Evolutionary conservation across 768 basidiomycete species (phyloP).

Genomic region (Amanita fuliginea): DNA sequence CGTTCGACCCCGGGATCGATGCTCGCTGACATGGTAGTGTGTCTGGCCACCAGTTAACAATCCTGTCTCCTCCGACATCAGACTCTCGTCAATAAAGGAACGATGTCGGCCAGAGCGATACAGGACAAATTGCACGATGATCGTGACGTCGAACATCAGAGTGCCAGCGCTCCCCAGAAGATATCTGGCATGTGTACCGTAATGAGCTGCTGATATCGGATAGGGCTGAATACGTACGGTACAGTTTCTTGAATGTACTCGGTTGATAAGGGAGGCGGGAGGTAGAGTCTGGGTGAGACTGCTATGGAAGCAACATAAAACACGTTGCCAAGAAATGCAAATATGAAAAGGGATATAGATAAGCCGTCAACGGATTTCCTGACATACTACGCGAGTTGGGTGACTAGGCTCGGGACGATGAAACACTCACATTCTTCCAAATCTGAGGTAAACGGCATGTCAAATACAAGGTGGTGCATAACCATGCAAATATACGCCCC

Average conservation of each 20-base stretch:
- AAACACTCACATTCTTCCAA: conserved; percentile 87
- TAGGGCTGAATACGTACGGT: conserved; percentile 59
- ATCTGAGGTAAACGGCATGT: conserved; percentile 95
- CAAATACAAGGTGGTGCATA: conserved; percentile 86
- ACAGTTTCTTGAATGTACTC: conserved; percentile 72
- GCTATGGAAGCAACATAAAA: conserved; percentile 91
- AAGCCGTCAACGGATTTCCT: conserved; percentile 93
- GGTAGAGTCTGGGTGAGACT: conserved; percentile 52
- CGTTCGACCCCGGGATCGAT: conserved; percentile 1
- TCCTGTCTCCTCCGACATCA: conserved; percentile 26
- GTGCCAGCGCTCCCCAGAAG: conserved; percentile 90
- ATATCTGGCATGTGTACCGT: conserved; percentile 38
- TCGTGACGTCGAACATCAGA: conserved; percentile 85
- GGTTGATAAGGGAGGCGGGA: conserved; percentile 47
- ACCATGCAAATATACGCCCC: conserved; percentile 90
- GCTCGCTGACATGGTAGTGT: neutral
- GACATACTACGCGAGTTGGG: conserved; percentile 43
- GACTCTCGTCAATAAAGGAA: neutral
- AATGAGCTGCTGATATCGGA: conserved; percentile 2
- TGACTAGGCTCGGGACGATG: neutral
- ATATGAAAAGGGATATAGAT: conserved; percentile 87
- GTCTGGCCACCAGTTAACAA: conserved; percentile 26
- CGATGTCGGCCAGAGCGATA: conserved; percentile 44
- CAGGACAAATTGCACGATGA: conserved; percentile 75
- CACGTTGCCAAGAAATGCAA: conserved; percentile 87